Conservation (phyloP, 164 flowering plant species). For the Paratinospora sagittata region DNA sequence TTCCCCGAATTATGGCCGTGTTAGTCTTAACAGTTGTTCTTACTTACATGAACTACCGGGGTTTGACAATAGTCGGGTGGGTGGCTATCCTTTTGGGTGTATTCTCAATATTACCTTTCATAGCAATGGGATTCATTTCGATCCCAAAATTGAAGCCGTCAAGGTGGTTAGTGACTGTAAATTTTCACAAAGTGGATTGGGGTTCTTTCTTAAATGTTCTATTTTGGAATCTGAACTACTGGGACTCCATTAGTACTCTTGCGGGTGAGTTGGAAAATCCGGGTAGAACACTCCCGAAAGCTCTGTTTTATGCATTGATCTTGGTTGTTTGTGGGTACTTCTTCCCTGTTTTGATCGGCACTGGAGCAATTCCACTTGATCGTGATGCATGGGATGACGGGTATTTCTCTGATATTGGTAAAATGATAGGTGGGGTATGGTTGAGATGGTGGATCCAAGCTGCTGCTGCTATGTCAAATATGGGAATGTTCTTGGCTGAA, state of each 20-base stretch:
- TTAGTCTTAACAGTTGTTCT: too few species aligned
- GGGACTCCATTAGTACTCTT: slow-evolving; percentile 91
- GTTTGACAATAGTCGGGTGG: too few species aligned
- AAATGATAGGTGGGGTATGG: slow-evolving; percentile 83
- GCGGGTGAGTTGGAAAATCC: slow-evolving; percentile 82
- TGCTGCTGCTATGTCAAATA: slow-evolving; percentile 80
- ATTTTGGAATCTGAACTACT: slow-evolving; percentile 93
- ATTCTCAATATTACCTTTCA: too few species aligned
- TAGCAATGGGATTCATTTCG: too few species aligned
- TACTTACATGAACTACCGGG: too few species aligned
- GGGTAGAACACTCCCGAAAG: slow-evolving; percentile 67
- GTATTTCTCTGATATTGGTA: slow-evolving; percentile 82
- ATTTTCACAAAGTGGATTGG: slow-evolving; percentile 61
- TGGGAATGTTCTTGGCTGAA: slow-evolving; percentile 90
- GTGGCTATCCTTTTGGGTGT: too few species aligned
- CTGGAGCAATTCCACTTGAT: too few species aligned
- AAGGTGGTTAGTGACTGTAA: slow-evolving; percentile 57
- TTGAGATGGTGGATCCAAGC: slow-evolving; percentile 89
- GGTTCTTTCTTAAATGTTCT: slow-evolving; percentile 77
- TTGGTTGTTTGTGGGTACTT: slow-evolving; percentile 68
- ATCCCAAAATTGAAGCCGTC: slow-evolving; percentile 54
- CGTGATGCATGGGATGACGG: slow-evolving; percentile 97
- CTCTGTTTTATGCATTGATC: slow-evolving; percentile 61
- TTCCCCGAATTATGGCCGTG: too few species aligned
- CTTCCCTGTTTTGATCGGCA: slow-evolving; percentile 81